Percentiles rank a stretch among this genome's conserved stretches.
Conservation (phyloP, 2,329 filamentous ascomycete genomes). For the Stachybotrys chlorohalonatus region DNA sequence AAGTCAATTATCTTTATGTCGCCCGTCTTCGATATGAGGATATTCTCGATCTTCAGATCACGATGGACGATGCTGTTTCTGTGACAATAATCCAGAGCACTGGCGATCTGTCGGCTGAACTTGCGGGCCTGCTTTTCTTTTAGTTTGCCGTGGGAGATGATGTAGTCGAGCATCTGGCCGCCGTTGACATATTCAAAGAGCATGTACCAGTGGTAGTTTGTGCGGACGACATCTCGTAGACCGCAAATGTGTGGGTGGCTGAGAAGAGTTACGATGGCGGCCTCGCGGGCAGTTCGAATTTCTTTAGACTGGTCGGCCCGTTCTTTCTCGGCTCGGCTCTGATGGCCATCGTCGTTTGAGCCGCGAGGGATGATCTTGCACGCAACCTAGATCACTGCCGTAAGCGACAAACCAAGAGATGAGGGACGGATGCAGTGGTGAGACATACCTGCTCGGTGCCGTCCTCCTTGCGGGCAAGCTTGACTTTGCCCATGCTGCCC, state of each 20-base stretch:
- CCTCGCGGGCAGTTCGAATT: slow-evolving; percentile 86
- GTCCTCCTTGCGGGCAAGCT: slow-evolving; percentile 83
- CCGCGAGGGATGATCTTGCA: slow-evolving; percentile 95
- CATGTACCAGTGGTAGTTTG: slow-evolving; percentile 99
- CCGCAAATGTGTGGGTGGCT: slow-evolving; percentile 95
- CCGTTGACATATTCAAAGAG: slow-evolving; percentile 98
- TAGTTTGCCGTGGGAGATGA: slow-evolving; percentile 93
- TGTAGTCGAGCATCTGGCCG: slow-evolving; percentile 98
- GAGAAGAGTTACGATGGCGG: slow-evolving; percentile 88
- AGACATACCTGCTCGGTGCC: slow-evolving; percentile 75
- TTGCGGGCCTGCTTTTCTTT: slow-evolving; percentile 98
- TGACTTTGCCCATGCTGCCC: slow-evolving; percentile 98
- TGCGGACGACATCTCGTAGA: slow-evolving; percentile 89
- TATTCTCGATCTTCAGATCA: slow-evolving; percentile 98
- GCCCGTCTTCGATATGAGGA: slow-evolving; percentile 95
- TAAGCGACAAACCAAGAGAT: slow-evolving; percentile 1
- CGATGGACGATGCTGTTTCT: slow-evolving; percentile 97
- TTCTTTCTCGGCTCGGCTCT: slow-evolving; percentile 65
- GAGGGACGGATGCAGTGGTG: slow-evolving; percentile 2
- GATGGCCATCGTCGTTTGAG: slow-evolving; percentile 76
- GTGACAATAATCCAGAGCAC: slow-evolving; percentile 94
- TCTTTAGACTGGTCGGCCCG: slow-evolving; percentile 94
- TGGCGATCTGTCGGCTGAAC: slow-evolving; percentile 94
- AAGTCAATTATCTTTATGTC: slow-evolving; percentile 99
- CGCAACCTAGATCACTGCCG: slow-evolving; percentile 55